Percentiles rank a stretch among this genome's conserved stretches.
Evolutionary conservation across 192 early-diverging fungal species (phyloP).

Genomic region (Backusella sp.): DNA sequence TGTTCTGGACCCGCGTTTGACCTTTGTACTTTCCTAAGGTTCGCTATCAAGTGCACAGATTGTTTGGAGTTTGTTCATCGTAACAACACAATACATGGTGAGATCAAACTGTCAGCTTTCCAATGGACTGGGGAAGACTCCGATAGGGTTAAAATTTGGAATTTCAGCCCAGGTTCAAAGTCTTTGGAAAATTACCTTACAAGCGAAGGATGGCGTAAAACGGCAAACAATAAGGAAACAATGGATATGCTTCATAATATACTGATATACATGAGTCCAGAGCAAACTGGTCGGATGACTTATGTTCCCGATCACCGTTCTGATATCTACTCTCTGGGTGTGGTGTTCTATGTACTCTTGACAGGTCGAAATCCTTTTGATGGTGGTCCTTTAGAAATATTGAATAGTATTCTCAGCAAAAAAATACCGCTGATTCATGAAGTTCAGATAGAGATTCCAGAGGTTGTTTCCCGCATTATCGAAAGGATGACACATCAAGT

Average conservation of each 20-base stretch:
- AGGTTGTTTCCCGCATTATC: conserved; percentile 21
- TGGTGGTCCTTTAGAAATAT: conserved; percentile 34
- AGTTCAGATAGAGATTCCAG: conserved; percentile 26
- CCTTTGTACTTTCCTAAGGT: conserved; percentile 28
- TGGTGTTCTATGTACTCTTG: conserved; percentile 31
- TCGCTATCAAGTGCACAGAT: conserved; percentile 34
- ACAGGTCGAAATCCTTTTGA: conserved; percentile 28
- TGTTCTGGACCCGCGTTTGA: conserved; percentile 15
- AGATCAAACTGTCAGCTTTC: conserved; percentile 25
- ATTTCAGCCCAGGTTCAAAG: conserved; percentile 20
- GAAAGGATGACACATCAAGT: conserved; percentile 36
- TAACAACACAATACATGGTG: conserved; percentile 29
- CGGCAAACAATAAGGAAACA: conserved; percentile 19
- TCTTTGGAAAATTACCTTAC: conserved; percentile 25
- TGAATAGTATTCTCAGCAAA: conserved; percentile 31
- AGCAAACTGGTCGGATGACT: conserved; percentile 33
- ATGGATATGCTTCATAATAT: conserved; percentile 15
- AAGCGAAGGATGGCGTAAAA: conserved; percentile 29
- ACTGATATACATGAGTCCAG: conserved; percentile 27
- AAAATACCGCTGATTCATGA: conserved; percentile 24
- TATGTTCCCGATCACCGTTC: conserved; percentile 34
- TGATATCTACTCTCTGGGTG: conserved; percentile 34
- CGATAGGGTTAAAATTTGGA: conserved; percentile 21
- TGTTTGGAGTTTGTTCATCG: conserved; percentile 36
- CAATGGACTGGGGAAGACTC: conserved; percentile 25